These are phyloP conservation scores for Agaricus bisporus DNA, from an alignment of 768 basidiomycete species.

Conservation along the genomic window DNA sequence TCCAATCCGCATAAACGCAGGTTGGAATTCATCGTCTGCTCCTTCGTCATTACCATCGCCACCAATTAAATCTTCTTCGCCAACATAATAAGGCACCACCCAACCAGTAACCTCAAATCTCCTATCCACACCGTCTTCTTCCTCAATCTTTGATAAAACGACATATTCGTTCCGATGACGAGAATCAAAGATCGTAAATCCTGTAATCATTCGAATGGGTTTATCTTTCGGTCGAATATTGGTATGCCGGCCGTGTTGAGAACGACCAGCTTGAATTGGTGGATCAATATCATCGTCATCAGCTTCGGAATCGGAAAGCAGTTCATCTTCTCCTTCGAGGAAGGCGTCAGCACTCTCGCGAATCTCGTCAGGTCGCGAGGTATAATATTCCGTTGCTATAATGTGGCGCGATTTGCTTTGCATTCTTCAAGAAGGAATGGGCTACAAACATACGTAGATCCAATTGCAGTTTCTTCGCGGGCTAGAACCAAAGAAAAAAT, in stretches of 20 bases:
- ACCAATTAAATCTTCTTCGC: constrained; percentile 43
- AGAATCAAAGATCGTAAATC: constrained; percentile 59
- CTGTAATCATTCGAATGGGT: constrained; percentile 36
- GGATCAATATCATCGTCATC: neutral
- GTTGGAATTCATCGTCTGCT: constrained; percentile 30
- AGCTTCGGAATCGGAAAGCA: neutral
- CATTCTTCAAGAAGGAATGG: neutral
- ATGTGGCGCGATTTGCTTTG: neutral
- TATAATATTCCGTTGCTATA: constrained; percentile 4
- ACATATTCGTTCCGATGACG: constrained; percentile 38
- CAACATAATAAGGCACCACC: constrained; percentile 35
- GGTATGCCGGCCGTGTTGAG: neutral
- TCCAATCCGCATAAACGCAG: constrained; percentile 39
- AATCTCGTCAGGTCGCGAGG: neutral
- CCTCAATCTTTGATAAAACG: constrained; percentile 40
- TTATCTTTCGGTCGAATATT: constrained; percentile 1
- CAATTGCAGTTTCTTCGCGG: constrained; percentile 5
- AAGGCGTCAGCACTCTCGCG: neutral
- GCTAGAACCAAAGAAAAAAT: neutral
- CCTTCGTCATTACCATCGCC: constrained; percentile 54
- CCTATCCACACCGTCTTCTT: constrained; percentile 31
- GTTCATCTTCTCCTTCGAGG: constrained; percentile 9
- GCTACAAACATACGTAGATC: constrained; percentile 8
- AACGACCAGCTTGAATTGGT: neutral
- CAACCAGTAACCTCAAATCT: constrained; percentile 51